Evolutionary conservation across 495 filamentous ascomycete genomes (phyloP).

Genomic region (Aspergillus bridgeri): DNA sequence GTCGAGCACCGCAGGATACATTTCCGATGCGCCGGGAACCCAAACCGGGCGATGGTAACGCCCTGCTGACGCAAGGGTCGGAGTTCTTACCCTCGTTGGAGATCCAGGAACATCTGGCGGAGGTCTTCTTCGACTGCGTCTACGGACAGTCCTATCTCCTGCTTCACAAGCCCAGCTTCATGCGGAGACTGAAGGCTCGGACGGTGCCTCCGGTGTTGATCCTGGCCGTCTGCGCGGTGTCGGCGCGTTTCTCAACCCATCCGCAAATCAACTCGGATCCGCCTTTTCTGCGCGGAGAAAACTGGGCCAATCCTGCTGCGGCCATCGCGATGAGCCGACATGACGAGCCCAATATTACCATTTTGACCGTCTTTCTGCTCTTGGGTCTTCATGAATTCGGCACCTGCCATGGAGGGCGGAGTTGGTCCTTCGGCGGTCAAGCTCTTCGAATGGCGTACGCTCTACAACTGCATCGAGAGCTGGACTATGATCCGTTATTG

Average conservation of each 20-base stretch:
- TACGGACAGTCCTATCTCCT: constrained; percentile 95
- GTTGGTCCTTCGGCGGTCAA: constrained; percentile 93
- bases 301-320: constrained; percentile 81
- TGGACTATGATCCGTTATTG: constrained; percentile 76
- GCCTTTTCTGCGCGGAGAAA: constrained; percentile 85
- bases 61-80: constrained; percentile 72
- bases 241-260: constrained; percentile 93
- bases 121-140: constrained; percentile 93
- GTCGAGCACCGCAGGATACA: constrained; percentile 45
- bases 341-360: constrained; percentile 94
- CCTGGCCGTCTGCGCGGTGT: constrained; percentile 87
- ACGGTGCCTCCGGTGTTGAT: constrained; percentile 80
- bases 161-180: constrained; percentile 96
- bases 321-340: constrained; percentile 82
- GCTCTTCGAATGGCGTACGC: constrained; percentile 97
- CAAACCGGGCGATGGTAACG: constrained; percentile 64
- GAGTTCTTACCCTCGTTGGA: constrained; percentile 84
- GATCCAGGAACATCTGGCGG: constrained; percentile 89
- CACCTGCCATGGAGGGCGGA: constrained; percentile 91
- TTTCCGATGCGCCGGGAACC: constrained; percentile 55
- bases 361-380: constrained; percentile 81
- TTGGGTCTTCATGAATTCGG: constrained; percentile 94
- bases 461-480: constrained; percentile 86
- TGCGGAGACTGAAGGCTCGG: constrained; percentile 71
- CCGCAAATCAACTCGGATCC: constrained; percentile 79